Evolutionary conservation across 495 filamentous ascomycete genomes (phyloP), one percentile per base, ranked within the genome.

Genomic region (Podospora pseudopauciseta): DNA sequence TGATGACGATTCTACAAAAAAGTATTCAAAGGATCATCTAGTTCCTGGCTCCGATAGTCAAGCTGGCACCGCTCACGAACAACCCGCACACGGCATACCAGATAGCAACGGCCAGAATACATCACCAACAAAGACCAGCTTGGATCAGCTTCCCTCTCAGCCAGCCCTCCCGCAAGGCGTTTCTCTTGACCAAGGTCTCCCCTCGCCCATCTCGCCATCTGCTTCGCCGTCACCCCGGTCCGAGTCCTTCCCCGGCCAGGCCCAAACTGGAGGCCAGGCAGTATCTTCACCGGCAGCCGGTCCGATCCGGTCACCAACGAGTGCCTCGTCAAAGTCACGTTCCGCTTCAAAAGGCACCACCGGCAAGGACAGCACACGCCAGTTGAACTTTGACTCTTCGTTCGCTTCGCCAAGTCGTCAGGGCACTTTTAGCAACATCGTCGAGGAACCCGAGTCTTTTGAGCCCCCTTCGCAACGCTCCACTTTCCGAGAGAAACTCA

Each of bases 401-500:
- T 74, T 70, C 54, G 71, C 60, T 19, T 49, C 74, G 13, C 72
- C 76, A 28, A 74, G 67, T 54, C 73, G 73, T 23, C 59, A 73
- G 63, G 66, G 76, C 65, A 71, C 70, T 9, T 64, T 68, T 16
- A 63, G 39, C 19, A 74, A 73, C 66, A 78, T 78, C 27, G 74
- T 70, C 11, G 73, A 74, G 57, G 76, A 78, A 64, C 76, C 76
- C 26, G 73, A 77, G 60, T 67, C 67, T 23, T 68, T 77, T 61
- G 72, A 74, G 20, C 57, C 55, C 20, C 55, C 68, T 2, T 70
- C 70, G 30, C 66, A 64, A 18, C 63, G 49, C 62, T 73, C 73
- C 26, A 70, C 72, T 23, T 44, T 76, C 39, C 59, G 55, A 53
- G 75, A 70, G 28, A 77, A 75, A 0, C 65, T 78, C 18, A 71